phyloP scores from a whole-genome alignment of 768 basidiomycete species.

The Mycena latifolia region DNA sequence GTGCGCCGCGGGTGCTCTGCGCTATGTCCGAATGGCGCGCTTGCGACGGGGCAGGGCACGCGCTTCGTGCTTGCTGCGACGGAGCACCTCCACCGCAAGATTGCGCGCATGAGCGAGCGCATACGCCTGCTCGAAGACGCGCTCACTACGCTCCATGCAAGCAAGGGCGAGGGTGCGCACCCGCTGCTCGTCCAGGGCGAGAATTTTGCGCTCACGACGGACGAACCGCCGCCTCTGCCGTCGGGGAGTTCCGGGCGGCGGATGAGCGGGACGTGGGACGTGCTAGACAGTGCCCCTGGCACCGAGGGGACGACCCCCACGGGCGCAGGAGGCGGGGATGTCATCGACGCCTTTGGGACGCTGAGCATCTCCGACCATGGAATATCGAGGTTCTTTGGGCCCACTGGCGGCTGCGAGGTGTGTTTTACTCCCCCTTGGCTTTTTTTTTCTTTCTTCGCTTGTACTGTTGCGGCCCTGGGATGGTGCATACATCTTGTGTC shows the following conservation, averaged over 20 bases:
- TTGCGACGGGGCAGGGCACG: conserved; percentile 86
- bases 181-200: conserved; percentile 57
- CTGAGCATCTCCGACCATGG: conserved; percentile 71
- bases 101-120: conserved; percentile 63
- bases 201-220: conserved; percentile 20
- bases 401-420: conserved; percentile 78
- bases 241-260: not conserved
- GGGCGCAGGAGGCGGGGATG: conserved; percentile 48
- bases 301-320: conserved; percentile 20
- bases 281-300: not conserved
- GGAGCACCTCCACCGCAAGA: conserved; percentile 72
- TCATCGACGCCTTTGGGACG: conserved; percentile 71
- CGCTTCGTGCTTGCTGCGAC: conserved; percentile 77
- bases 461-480: no score
- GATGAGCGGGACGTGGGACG: conserved; percentile 23
- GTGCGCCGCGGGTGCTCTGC: conserved; percentile 77
- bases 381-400: conserved; percentile 73
- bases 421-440: conserved; percentile 38
- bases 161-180: conserved; percentile 51
- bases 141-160: conserved; percentile 61
- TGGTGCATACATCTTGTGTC: no score
- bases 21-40: conserved; percentile 78
- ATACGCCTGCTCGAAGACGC: conserved; percentile 75
- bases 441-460: conserved; percentile 12
- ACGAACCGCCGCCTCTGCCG: conserved; percentile 3